Evolutionary conservation across 2,329 filamentous ascomycete species (phyloP), one percentile per base, ranked within the genome.

Genomic region (Penicillium sp.): DNA sequence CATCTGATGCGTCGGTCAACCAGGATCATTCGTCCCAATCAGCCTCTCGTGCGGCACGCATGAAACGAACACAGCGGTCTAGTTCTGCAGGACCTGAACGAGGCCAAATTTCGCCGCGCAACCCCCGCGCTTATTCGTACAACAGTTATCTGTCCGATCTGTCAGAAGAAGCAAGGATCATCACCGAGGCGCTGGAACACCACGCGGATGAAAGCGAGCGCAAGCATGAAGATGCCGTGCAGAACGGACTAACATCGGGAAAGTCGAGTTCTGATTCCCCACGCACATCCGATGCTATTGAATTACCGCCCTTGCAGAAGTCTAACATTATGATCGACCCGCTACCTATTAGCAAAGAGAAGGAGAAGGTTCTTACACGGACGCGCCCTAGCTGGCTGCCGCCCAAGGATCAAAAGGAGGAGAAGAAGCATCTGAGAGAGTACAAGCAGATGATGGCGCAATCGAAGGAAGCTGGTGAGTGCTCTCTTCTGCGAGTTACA

Each of bases 391-490:
- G 84, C 53, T 91, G 84, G 88, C 81, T 87, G 57, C 88, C 87
- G 22, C 87, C 87, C 9, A 88, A 86, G 78, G 89, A 95, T 67
- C 93, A 92, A 1, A 91, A 91, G 58, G 95, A 99, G 77, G 95
- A 99, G 80, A 91, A 87, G 75, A 89, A 89, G 68, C 95, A 99
- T 77, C 75, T 99, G 67, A 93, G 87, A 72, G 84, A 89, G 69
- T 89, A 88, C 72, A 85, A 88, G 76, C 82, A 80, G 69, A 89
- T 89, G 86, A 86, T 89, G 85, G 83, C 83, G n/a, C 79, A 83
- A 49, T 84, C 86, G 30, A 80, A 84, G 44, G 86, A 88, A 78
- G 81, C 83, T 60, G 83, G 84, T 84, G 75, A 68, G 81, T 72
- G 81, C 72, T 22, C 51, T 26, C 22, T 28, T 33, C 19, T 35